phyloP scores from a whole-genome alignment of 2,329 filamentous ascomycete species.

The Colletotrichum sp. region DNA sequence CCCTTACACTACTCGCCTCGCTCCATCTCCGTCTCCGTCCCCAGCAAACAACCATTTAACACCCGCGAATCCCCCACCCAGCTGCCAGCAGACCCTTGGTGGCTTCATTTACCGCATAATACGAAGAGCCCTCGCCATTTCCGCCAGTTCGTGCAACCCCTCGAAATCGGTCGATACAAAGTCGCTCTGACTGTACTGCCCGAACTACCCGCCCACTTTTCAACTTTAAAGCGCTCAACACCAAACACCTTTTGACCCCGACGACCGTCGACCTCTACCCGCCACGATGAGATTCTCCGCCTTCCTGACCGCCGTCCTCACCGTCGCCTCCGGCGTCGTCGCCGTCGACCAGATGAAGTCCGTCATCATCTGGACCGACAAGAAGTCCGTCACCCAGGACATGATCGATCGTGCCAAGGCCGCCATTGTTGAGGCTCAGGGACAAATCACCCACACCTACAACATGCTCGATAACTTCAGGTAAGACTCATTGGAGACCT shows the following conservation, averaged over 20 bases:
- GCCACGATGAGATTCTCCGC: conserved; percentile 67
- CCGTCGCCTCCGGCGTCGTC: conserved; percentile 62
- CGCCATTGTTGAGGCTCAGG: conserved; percentile 72
- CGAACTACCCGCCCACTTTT: neutral
- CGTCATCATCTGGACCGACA: conserved; percentile 80
- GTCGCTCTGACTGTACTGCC: neutral
- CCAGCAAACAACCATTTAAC: conserved; percentile 19
- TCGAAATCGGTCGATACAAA: neutral
- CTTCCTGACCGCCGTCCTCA: conserved; percentile 58
- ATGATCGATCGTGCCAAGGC: conserved; percentile 75
- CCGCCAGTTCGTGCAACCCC: neutral
- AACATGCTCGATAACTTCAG: conserved; percentile 54
- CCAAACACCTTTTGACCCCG: neutral
- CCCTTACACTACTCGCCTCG: neutral
- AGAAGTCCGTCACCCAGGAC: conserved; percentile 66
- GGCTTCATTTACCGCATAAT: neutral
- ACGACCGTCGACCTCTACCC: neutral
- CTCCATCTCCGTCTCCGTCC: neutral
- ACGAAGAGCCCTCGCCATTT: neutral
- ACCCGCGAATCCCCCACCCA: conserved; percentile 6
- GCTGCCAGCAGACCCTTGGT: neutral
- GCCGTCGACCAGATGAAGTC: conserved; percentile 72
- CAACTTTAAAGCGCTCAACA: neutral
- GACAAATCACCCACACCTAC: conserved; percentile 81
- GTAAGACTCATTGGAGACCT: conserved; percentile 29